Conservation (phyloP, 192 early-diverging fungal genomes). For the Backusella sp. region DNA sequence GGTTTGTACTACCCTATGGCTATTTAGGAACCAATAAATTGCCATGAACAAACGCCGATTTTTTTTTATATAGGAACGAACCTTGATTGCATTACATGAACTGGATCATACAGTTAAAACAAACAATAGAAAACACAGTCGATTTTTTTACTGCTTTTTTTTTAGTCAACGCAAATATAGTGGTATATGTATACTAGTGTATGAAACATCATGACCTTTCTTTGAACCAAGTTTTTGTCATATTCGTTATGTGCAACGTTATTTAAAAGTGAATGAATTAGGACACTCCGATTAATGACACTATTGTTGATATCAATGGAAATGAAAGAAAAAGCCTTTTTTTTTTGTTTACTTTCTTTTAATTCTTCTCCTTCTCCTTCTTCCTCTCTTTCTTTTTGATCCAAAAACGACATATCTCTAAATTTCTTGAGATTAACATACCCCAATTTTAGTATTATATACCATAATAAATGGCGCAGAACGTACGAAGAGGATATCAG, state of each 20-base stretch:
- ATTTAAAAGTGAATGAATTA: background rate
- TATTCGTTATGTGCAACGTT: background rate
- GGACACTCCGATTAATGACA: background rate
- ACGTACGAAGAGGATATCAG: conserved; percentile 6
- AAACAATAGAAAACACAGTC: background rate
- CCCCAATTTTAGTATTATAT: conserved; percentile 3
- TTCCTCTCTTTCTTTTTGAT: background rate
- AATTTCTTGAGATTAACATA: background rate
- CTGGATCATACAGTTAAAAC: background rate
- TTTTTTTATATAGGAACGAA: background rate
- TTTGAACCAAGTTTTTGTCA: background rate
- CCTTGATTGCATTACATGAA: background rate
- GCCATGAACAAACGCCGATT: background rate
- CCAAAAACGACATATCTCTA: background rate
- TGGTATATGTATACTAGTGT: background rate
- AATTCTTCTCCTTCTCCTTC: background rate
- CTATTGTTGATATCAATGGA: conserved; percentile 2
- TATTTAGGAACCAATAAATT: background rate
- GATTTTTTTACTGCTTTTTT: background rate
- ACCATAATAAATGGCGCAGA: conserved; percentile 8
- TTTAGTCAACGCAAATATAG: background rate
- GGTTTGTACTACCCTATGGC: background rate
- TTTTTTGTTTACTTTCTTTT: background rate
- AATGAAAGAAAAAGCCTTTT: background rate
- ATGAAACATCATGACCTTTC: background rate